Conservation (phyloP, 345 rosid genomes). For the Boechera divaricarpa region DNA sequence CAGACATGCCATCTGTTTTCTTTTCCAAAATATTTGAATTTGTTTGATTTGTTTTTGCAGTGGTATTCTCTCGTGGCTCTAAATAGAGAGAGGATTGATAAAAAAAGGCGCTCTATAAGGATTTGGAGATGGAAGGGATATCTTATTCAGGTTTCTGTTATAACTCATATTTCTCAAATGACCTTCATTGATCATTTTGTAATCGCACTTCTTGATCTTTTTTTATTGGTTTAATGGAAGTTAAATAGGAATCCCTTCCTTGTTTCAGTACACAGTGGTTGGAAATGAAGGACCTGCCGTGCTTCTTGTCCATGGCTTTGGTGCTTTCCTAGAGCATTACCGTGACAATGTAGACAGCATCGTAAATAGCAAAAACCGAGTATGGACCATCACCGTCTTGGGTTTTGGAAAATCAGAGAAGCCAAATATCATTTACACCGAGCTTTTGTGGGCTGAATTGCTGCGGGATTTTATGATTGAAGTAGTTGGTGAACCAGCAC, state of each 20-base stretch:
- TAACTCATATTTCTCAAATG: slow-evolving; percentile 1
- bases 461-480: slow-evolving; percentile 80
- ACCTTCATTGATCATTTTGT: slow-evolving; percentile 15
- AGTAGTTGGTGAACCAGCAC: slow-evolving; percentile 82
- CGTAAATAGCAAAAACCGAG: slow-evolving; percentile 59
- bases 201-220: neutral
- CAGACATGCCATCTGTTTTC: neutral
- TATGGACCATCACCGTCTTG: slow-evolving; percentile 78
- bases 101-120: slow-evolving; percentile 44
- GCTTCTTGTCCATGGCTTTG: slow-evolving; percentile 95
- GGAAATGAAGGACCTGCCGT: slow-evolving; percentile 73
- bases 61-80: slow-evolving; percentile 82
- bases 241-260: slow-evolving; percentile 30
- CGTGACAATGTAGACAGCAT: slow-evolving; percentile 68
- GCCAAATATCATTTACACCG: slow-evolving; percentile 82
- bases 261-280: slow-evolving; percentile 59
- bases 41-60: slow-evolving; percentile 51
- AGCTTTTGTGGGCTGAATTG: slow-evolving; percentile 86
- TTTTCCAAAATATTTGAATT: slow-evolving; percentile 28
- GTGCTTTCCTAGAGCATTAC: slow-evolving; percentile 89
- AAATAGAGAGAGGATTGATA: slow-evolving; percentile 49
- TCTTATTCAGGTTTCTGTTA: slow-evolving; percentile 71
- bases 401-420: slow-evolving; percentile 97
- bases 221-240: neutral
- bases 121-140: slow-evolving; percentile 91